Conservation (phyloP, 768 basidiomycete genomes). For the Lactarius psammicola region DNA sequence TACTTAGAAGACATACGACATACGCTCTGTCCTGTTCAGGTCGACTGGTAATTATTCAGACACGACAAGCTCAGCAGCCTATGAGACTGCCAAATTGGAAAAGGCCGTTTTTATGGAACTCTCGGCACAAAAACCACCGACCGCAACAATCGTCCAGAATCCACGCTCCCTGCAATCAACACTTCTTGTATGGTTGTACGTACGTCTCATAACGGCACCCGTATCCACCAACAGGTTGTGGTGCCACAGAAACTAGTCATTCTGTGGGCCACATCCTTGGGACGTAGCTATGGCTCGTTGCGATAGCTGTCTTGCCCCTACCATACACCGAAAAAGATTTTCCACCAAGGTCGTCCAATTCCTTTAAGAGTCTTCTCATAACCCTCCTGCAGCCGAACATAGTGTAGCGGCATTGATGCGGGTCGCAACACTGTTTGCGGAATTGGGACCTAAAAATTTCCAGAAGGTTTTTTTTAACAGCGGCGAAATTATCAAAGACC, state of each 20-base stretch:
- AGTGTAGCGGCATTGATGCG: constrained; percentile 69
- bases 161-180: not conserved
- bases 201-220: not conserved
- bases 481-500: not conserved
- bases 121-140: not conserved
- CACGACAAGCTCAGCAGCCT: not conserved
- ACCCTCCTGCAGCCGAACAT: constrained; percentile 68
- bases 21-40: not conserved
- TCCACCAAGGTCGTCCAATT: constrained; percentile 82
- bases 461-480: not conserved
- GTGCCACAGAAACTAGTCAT: not conserved
- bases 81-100: constrained; percentile 17
- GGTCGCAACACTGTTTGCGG: constrained; percentile 64
- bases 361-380: constrained; percentile 74
- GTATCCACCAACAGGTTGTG: not conserved
- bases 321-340: constrained; percentile 77
- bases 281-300: not conserved
- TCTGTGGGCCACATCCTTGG: not conserved
- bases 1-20: not conserved
- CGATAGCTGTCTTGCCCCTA: constrained; percentile 34
- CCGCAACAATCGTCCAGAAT: not conserved
- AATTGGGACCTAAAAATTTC: constrained; percentile 55
- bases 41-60: not conserved
- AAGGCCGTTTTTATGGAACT: constrained; percentile 4
- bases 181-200: not conserved